Percentiles rank a stretch among this genome's conserved stretches.
phyloP scores from a whole-genome alignment of 2,329 filamentous ascomycete species.

The Aspergillus felis region DNA sequence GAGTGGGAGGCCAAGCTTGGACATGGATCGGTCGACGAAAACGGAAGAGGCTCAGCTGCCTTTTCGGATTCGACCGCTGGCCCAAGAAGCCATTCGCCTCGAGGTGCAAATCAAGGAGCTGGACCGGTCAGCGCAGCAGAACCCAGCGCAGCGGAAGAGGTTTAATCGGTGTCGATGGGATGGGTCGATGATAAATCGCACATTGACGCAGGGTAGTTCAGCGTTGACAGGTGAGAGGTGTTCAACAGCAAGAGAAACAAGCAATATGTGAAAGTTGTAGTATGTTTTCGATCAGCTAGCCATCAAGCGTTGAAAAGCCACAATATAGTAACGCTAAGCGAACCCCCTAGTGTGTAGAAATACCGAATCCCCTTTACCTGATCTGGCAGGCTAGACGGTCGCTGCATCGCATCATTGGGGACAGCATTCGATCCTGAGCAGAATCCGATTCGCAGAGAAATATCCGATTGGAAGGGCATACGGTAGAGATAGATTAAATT shows the following conservation, averaged over 20 bases:
- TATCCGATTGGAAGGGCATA: too few species aligned
- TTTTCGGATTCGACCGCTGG: slow-evolving; percentile 14
- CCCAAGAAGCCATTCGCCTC: slow-evolving; percentile 8
- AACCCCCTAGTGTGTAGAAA: too few species aligned
- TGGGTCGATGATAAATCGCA: neutral
- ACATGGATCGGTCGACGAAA: slow-evolving; percentile 15
- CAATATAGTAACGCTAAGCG: neutral
- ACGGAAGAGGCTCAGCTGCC: slow-evolving; percentile 7
- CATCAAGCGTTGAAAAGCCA: neutral
- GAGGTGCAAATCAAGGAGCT: neutral
- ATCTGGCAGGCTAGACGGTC: too few species aligned
- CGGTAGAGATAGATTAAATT: too few species aligned
- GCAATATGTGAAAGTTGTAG: neutral
- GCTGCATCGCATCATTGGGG: too few species aligned
- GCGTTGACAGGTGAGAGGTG: neutral
- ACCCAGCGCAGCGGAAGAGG: neutral
- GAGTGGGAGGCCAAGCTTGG: slow-evolving; percentile 27
- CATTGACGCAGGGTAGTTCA: neutral
- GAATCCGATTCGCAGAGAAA: too few species aligned
- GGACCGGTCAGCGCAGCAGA: neutral
- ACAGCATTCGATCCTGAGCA: too few species aligned
- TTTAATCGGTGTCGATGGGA: neutral
- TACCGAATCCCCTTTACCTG: too few species aligned
- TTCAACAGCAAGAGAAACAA: neutral
- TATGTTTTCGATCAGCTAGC: neutral